Evolutionary conservation across 495 filamentous ascomycete species (phyloP).

Genomic region (Neurospora hispaniola): DNA sequence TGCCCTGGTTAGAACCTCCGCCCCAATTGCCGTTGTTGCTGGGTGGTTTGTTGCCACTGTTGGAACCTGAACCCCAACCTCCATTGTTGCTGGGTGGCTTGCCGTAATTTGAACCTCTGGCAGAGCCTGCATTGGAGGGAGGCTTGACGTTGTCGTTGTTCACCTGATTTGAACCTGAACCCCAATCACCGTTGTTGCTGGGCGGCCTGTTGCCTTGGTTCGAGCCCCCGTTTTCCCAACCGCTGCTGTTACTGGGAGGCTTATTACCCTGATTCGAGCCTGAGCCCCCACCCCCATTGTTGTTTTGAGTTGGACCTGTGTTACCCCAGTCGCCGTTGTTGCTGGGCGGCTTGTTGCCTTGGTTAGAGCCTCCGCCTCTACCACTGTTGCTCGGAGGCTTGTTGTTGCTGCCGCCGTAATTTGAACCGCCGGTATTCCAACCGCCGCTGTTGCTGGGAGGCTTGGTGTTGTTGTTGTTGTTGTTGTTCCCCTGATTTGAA

Average conservation of each 20-base stretch:
- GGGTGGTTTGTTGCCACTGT: neutral
- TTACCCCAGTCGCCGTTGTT: neutral
- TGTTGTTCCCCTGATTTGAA: neutral
- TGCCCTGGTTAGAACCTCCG: neutral
- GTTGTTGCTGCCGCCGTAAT: neutral
- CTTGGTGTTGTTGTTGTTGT: neutral
- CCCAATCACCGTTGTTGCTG: neutral
- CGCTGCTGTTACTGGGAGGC: neutral
- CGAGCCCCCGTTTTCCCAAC: neutral
- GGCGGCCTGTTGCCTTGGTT: neutral
- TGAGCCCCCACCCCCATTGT: neutral
- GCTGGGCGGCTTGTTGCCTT: neutral
- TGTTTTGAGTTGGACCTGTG: neutral
- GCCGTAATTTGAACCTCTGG: neutral
- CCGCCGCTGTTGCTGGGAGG: neutral
- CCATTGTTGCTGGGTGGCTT: neutral
- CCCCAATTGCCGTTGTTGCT: neutral
- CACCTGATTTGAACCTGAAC: neutral
- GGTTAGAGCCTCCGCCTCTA: neutral
- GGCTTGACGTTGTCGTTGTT: neutral
- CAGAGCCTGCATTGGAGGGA: neutral
- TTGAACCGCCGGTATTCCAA: neutral
- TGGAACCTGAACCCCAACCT: neutral
- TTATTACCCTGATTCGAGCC: neutral
- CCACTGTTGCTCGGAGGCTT: neutral